phyloP scores from a whole-genome alignment of 2,329 filamentous ascomycete species.

The Ascochyta clinopodiicola region DNA sequence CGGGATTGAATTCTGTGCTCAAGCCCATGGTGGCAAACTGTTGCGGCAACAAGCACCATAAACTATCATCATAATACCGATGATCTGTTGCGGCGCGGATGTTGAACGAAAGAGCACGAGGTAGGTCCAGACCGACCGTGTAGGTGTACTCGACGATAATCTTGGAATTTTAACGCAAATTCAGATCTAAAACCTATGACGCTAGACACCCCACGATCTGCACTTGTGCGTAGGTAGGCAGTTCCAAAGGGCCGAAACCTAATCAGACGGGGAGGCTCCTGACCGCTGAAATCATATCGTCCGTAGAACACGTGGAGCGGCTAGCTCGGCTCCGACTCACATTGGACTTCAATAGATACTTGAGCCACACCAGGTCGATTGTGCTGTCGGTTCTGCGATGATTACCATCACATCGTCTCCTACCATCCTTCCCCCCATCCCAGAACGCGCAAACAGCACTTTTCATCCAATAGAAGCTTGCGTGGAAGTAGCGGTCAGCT shows the following conservation, averaged over 20 bases:
- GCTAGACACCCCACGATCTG: conserved; percentile 4
- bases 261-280: conserved; percentile 4
- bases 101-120: neutral
- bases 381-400: neutral
- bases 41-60: neutral
- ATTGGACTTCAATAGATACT: neutral
- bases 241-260: neutral
- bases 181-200: conserved; percentile 1
- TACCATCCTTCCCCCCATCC: too few relatives aligned
- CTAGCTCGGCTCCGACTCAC: neutral
- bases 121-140: neutral
- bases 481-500: too few relatives aligned
- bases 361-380: neutral
- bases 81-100: too few relatives aligned
- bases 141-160: neutral
- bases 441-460: too few relatives aligned
- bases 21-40: conserved; percentile 12
- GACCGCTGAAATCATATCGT: neutral
- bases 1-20: conserved; percentile 20
- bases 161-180: neutral
- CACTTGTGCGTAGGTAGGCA: conserved; percentile 2
- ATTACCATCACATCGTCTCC: neutral
- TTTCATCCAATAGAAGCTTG: too few relatives aligned
- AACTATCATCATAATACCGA: neutral
- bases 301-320: neutral